Evolutionary conservation across 2,329 filamentous ascomycete genomes (phyloP).

Genomic region (Colletotrichum tamarilloi): DNA sequence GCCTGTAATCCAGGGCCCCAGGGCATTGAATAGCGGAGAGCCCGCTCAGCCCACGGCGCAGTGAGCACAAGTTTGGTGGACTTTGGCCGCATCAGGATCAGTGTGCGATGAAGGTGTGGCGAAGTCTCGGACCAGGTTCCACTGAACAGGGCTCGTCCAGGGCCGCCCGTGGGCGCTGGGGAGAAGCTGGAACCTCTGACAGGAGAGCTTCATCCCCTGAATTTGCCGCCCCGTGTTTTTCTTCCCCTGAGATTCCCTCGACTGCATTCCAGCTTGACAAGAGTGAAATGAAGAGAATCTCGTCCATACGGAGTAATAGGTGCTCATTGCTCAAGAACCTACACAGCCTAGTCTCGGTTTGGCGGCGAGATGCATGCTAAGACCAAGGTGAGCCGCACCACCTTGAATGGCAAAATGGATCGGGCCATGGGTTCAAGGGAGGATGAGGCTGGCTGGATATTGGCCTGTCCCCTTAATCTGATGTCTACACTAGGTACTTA

Average conservation of each 20-base stretch:
- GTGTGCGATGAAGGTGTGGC: conserved; percentile 6
- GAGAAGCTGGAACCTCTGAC: not conserved
- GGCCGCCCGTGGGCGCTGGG: not conserved
- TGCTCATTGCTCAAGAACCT: not conserved
- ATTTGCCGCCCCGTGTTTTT: conserved; percentile 2
- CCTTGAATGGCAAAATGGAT: not conserved
- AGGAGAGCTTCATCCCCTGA: conserved; percentile 9
- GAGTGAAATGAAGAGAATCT: not conserved
- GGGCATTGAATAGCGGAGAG: conserved; percentile 5
- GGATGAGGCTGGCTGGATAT: conserved; percentile 5
- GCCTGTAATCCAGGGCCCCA: not conserved
- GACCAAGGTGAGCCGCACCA: not conserved
- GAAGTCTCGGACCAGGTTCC: conserved; percentile 18
- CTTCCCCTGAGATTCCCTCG: conserved; percentile 3
- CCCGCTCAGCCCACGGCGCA: not conserved
- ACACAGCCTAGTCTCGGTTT: not conserved
- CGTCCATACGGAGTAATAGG: not conserved
- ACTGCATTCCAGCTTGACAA: not conserved
- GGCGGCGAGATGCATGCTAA: not conserved
- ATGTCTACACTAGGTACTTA: not conserved
- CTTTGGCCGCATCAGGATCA: not conserved
- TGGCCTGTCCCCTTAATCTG: not conserved
- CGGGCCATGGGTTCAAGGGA: not conserved
- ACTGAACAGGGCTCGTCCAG: conserved; percentile 22
- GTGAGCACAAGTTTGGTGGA: not conserved